These are phyloP conservation scores for Paracamarosporium sp. DNA, from an alignment of 2,329 filamentous ascomycete genomes.

Conservation along the genomic window DNA sequence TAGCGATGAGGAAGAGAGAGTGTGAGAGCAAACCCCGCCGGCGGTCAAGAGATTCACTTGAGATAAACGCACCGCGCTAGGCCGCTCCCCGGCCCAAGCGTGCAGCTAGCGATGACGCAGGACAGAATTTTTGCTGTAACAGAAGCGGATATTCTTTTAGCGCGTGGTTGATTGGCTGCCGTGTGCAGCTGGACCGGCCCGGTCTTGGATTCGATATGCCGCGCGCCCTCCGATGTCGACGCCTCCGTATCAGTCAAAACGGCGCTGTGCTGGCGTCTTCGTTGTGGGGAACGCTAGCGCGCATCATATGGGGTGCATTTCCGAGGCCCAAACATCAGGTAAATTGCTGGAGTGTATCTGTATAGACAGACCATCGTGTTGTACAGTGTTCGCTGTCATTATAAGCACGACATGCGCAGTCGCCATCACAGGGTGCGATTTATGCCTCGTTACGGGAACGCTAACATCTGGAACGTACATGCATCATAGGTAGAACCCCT, in stretches of 20 bases:
- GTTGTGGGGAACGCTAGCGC: not conserved
- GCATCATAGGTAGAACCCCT: no score
- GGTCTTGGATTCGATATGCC: not conserved
- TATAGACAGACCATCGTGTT: not conserved
- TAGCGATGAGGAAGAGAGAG: conserved; percentile 13
- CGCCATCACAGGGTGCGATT: not conserved
- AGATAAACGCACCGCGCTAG: conserved; percentile 10
- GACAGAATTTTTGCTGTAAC: conserved; percentile 15
- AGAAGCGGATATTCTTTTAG: not conserved
- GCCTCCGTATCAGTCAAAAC: not conserved
- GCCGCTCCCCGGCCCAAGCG: not conserved
- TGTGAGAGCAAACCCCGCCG: conserved; percentile 6
- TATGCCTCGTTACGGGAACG: no score
- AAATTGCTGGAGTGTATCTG: not conserved
- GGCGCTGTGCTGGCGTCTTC: not conserved
- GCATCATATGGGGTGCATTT: not conserved
- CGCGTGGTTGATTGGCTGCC: conserved; percentile 1
- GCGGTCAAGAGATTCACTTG: conserved; percentile 3
- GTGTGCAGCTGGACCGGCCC: not conserved
- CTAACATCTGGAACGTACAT: no score
- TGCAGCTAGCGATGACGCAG: conserved; percentile 19
- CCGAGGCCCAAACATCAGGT: not conserved
- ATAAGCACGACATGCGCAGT: not conserved
- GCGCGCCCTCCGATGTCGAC: conserved; percentile 3
- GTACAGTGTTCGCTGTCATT: not conserved